A percentile compares a stretch with the other conserved stretches of the same genome.
Conservation (phyloP, 148 eudicot species). For the Vaccinium darrowii region DNA sequence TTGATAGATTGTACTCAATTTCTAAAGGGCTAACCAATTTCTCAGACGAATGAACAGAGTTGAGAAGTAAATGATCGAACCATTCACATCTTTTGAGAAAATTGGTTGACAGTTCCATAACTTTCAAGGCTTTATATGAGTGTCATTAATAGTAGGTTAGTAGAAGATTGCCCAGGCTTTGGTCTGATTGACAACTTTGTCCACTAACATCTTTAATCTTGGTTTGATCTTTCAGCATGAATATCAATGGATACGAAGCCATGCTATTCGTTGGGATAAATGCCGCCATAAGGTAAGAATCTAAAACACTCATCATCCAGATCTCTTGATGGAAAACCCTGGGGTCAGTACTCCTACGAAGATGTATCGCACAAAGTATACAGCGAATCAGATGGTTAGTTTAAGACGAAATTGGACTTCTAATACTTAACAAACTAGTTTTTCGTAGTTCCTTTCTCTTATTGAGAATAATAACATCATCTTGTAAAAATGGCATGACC, state of each 20-base stretch:
- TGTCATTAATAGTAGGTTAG: neutral
- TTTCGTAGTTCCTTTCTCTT: neutral
- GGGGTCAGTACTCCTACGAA: neutral
- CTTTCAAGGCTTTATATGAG: neutral
- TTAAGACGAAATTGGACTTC: neutral
- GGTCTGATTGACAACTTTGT: neutral
- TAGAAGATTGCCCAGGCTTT: neutral
- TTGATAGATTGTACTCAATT: neutral
- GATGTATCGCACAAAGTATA: neutral
- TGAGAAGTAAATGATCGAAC: neutral
- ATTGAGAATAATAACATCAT: neutral
- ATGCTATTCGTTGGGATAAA: conserved; percentile 81
- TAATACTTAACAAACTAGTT: neutral
- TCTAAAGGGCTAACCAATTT: neutral
- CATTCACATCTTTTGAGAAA: neutral
- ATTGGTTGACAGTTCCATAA: neutral
- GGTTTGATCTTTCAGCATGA: conserved; percentile 48
- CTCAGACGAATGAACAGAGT: neutral
- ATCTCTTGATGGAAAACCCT: neutral
- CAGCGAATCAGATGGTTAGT: neutral
- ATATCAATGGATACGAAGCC: conserved; percentile 55
- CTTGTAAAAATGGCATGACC: too few species aligned
- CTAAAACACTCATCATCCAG: neutral
- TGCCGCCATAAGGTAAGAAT: conserved; percentile 69
- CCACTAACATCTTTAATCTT: neutral